Evolutionary conservation across 2,329 filamentous ascomycete species (phyloP).

Genomic region (Pleurostoma richardsiae): DNA sequence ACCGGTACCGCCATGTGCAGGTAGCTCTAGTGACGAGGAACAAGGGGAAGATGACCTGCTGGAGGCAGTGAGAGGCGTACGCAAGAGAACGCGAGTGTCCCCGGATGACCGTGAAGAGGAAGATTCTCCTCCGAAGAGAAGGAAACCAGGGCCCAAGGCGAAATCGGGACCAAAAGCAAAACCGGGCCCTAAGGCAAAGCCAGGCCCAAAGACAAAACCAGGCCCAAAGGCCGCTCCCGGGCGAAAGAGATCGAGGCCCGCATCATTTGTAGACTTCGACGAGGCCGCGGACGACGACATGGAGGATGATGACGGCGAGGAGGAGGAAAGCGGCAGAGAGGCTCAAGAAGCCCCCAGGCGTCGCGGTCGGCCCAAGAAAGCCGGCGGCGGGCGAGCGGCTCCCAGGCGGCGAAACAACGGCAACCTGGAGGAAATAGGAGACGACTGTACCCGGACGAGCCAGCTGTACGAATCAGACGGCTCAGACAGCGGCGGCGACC

Average conservation of each 20-base stretch:
- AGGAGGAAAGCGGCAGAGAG: neutral
- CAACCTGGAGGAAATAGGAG: conserved; percentile 42
- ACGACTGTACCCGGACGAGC: conserved; percentile 46
- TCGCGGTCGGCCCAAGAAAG: neutral
- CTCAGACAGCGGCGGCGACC: conserved; percentile 42
- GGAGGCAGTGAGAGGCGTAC: neutral
- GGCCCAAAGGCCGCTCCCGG: neutral
- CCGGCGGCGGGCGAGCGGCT: neutral
- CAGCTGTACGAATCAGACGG: conserved; percentile 39
- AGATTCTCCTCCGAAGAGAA: conserved; percentile 2
- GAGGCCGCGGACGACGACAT: conserved; percentile 6
- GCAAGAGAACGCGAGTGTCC: conserved; percentile 9
- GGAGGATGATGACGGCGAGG: conserved; percentile 4
- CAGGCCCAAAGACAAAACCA: conserved; percentile 1
- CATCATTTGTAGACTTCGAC: conserved; percentile 1
- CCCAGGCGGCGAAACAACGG: conserved; percentile 11
- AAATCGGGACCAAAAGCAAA: conserved; percentile 2
- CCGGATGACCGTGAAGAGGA: conserved; percentile 1
- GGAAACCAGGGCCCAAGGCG: conserved; percentile 2
- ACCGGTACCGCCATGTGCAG: conserved; percentile 34
- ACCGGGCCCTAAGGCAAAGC: neutral
- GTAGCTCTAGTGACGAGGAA: conserved; percentile 21
- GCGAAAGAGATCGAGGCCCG: neutral
- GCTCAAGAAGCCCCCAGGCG: neutral
- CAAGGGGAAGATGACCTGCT: conserved; percentile 1